Base-by-base conservation (phyloP, 441 rosid species). In the Hypseocharis bilobata region DNA sequence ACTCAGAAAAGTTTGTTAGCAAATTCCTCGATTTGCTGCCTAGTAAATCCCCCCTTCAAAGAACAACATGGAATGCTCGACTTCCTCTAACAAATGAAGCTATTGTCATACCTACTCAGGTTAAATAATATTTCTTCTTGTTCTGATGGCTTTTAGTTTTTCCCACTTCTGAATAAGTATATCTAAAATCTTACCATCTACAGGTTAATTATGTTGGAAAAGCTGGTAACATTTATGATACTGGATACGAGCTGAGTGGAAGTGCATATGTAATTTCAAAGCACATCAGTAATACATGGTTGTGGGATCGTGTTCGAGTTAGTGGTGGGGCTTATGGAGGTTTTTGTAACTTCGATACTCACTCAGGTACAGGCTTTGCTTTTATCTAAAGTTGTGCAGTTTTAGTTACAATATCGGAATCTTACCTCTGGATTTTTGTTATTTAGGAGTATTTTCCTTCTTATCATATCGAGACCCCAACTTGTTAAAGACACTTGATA, bases 311-410 rank as follows among this genome's bases (percentile, higher is more conserved):
- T 52, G 95, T 91, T 64, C 91, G 96, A 65, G 91, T 93, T 34
- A 88, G 97, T 44, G 97, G 97, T 28, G 98, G 98, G 57, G 98
- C 97, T 56, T 93, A 93, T 80, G 97, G 97, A 56, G 97, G 98
- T 47, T 88, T 88, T 76, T 91, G 97, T 25, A 86, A 88, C 74
- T 88, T 93, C 2, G 97, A 93, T 80, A 83, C 92, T 49, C 92
- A 88, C 79, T 91, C 99, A 74, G 98, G 98, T 90, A 71, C 45
- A 60, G 32, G 27, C 29, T 44, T 32, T n/a, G 49, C 23, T 52
- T 29, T 14, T 54, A 16, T 26, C 13, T 20, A 16, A 45, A 62
- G 62, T 14, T 23, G 5, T 11, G 36, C 32, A 26, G 23, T 42
- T 55, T n/a, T 62, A 22, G 8, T 60, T 19, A 26, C 59, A 32